These are phyloP conservation scores for Lactuca sativa DNA, from an alignment of 129 eudicot species.

Conservation along the genomic window DNA sequence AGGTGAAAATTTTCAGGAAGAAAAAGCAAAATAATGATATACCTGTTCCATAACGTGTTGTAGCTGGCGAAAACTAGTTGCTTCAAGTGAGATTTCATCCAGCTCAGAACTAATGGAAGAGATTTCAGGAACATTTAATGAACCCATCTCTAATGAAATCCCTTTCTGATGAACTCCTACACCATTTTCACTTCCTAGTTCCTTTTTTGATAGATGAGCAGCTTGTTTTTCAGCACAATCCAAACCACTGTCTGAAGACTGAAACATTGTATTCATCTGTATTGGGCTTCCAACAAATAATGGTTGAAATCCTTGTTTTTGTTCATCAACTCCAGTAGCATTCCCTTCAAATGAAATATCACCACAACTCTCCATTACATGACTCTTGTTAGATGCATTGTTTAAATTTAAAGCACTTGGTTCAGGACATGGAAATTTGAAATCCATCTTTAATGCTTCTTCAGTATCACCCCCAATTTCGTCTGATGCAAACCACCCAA, in stretches of 20 bases:
- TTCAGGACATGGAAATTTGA: constrained; percentile 45
- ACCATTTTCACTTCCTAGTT: constrained; percentile 44
- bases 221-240: constrained; percentile 30
- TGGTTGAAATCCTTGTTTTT: constrained; percentile 33
- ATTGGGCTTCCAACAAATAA: constrained; percentile 24
- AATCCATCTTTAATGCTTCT: constrained; percentile 48
- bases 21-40: constrained; percentile 18
- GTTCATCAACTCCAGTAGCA: constrained; percentile 29
- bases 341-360: constrained; percentile 37
- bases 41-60: constrained; percentile 85
- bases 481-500: constrained; percentile 75
- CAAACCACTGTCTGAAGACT: constrained; percentile 34
- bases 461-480: constrained; percentile 56
- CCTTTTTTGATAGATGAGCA: constrained; percentile 26
- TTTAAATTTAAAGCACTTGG: constrained; percentile 38
- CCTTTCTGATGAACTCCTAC: constrained; percentile 31
- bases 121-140: constrained; percentile 47
- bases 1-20: no score
- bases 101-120: constrained; percentile 48
- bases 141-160: constrained; percentile 35
- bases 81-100: constrained; percentile 71
- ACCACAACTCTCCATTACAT: constrained; percentile 36
- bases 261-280: constrained; percentile 35
- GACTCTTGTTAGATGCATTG: constrained; percentile 47
- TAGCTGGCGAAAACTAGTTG: constrained; percentile 70